phyloP scores from a whole-genome alignment of 169 alveolate species.

The Eimeria praecox region DNA sequence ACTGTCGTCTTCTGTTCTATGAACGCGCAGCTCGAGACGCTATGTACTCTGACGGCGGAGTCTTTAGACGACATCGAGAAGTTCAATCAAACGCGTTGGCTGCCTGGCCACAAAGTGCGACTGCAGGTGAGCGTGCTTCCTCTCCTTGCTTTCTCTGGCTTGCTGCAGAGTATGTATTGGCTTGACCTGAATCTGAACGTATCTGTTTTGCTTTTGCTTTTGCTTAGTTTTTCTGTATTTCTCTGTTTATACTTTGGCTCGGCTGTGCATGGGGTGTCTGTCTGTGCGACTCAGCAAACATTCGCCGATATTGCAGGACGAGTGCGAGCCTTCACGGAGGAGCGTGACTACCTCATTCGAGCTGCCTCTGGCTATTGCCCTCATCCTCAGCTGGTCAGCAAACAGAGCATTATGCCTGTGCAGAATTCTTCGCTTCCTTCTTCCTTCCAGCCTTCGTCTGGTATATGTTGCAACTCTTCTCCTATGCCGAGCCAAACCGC shows the following conservation, averaged over 20 bases:
- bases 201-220: not conserved
- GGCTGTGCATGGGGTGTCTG: not conserved
- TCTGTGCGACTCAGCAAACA: slow-evolving; percentile 78
- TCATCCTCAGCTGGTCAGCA: slow-evolving; percentile 76
- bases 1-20: not conserved
- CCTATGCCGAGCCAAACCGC: not conserved
- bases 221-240: not conserved
- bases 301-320: slow-evolving; percentile 84
- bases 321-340: slow-evolving; percentile 80
- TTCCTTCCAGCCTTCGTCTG: slow-evolving; percentile 16
- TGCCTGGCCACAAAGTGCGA: slow-evolving; percentile 94
- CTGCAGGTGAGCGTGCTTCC: slow-evolving; percentile 77
- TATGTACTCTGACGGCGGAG: slow-evolving; percentile 90
- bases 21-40: slow-evolving; percentile 88
- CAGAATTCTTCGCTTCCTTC: not conserved
- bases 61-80: slow-evolving; percentile 92
- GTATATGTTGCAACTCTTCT: not conserved
- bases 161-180: not conserved
- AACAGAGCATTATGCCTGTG: slow-evolving; percentile 57
- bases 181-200: not conserved
- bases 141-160: not conserved
- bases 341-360: slow-evolving; percentile 59
- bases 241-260: not conserved
- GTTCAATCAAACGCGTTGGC: slow-evolving; percentile 91
- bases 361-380: slow-evolving; percentile 76